Evolutionary conservation across 1,139 yeast genomes (phyloP).

Genomic region (Blastobotrys ciferrii): DNA sequence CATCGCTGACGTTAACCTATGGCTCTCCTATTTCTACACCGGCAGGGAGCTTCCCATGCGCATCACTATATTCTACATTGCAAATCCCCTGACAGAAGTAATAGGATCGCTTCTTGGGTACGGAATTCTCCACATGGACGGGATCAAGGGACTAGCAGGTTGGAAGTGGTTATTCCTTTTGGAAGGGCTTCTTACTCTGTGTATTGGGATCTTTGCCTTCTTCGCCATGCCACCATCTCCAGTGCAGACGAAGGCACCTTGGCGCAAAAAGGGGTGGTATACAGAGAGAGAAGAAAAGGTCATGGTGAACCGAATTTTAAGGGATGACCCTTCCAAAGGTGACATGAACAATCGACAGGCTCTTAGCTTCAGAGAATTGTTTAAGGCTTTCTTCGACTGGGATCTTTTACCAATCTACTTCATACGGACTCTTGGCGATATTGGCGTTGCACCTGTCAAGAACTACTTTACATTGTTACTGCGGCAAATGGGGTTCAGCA

Average conservation of each 20-base stretch:
- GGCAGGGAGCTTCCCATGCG: slow-evolving; percentile 48
- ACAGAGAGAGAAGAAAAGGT: slow-evolving; percentile 57
- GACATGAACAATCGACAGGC: slow-evolving; percentile 66
- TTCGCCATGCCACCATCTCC: slow-evolving; percentile 56
- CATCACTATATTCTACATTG: slow-evolving; percentile 46
- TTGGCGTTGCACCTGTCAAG: slow-evolving; percentile 42
- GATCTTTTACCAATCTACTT: slow-evolving; percentile 60
- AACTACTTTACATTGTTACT: slow-evolving; percentile 54
- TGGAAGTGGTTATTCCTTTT: slow-evolving; percentile 62
- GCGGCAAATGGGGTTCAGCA: slow-evolving; percentile 52
- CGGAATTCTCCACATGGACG: slow-evolving; percentile 45
- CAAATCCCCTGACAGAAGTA: slow-evolving; percentile 29
- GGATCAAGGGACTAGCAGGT: slow-evolving; percentile 40
- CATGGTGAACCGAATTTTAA: slow-evolving; percentile 55
- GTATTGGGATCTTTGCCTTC: slow-evolving; percentile 49
- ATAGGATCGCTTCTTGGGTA: slow-evolving; percentile 43
- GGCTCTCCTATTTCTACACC: slow-evolving; percentile 55
- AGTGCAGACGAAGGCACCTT: slow-evolving; percentile 50
- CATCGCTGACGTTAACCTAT: slow-evolving; percentile 51
- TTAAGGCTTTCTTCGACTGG: slow-evolving; percentile 47
- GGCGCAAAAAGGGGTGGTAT: slow-evolving; percentile 58
- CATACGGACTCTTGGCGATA: slow-evolving; percentile 48
- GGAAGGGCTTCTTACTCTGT: slow-evolving; percentile 52
- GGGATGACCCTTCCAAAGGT: slow-evolving; percentile 68
- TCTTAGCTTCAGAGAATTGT: slow-evolving; percentile 42